Conservation (phyloP, 192 early-diverging fungal species). For the Podila verticillata region DNA sequence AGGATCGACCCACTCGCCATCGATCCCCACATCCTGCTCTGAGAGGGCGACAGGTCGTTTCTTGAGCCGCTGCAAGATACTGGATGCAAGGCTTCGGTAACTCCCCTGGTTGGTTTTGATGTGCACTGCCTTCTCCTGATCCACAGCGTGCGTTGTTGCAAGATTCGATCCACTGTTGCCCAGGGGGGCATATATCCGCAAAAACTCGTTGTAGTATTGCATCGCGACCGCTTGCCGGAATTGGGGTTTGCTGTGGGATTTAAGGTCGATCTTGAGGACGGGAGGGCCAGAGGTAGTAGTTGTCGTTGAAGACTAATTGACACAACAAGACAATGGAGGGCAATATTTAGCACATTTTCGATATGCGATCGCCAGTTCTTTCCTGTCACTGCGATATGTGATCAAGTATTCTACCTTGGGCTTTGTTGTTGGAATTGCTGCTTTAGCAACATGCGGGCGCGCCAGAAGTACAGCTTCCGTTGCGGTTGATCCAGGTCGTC, state of each 20-base stretch:
- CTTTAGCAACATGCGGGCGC: conserved; percentile 12
- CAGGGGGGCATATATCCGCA: conserved; percentile 65
- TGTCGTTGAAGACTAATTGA: not conserved
- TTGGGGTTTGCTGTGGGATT: conserved; percentile 51
- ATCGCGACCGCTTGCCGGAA: conserved; percentile 55
- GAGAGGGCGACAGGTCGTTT: conserved; percentile 58
- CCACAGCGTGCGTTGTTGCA: conserved; percentile 62
- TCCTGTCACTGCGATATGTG: no score
- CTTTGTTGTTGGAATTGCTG: not conserved
- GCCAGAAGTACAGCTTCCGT: conserved; percentile 16
- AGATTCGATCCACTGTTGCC: conserved; percentile 20
- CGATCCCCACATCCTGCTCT: conserved; percentile 68
- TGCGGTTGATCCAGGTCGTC: not conserved
- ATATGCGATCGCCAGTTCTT: no score
- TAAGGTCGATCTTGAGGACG: conserved; percentile 48
- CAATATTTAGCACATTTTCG: no score
- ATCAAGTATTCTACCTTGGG: not conserved
- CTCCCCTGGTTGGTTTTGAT: conserved; percentile 53
- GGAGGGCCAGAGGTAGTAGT: conserved; percentile 42
- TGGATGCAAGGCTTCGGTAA: conserved; percentile 58
- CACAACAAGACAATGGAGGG: no score
- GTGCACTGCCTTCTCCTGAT: conserved; percentile 57
- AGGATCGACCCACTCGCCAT: conserved; percentile 63
- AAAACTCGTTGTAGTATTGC: conserved; percentile 62
- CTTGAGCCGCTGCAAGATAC: conserved; percentile 62